Evolutionary conservation across 768 basidiomycete species (phyloP), one percentile per base, ranked within the genome.

Genomic region (Albatrellus ellisii): DNA sequence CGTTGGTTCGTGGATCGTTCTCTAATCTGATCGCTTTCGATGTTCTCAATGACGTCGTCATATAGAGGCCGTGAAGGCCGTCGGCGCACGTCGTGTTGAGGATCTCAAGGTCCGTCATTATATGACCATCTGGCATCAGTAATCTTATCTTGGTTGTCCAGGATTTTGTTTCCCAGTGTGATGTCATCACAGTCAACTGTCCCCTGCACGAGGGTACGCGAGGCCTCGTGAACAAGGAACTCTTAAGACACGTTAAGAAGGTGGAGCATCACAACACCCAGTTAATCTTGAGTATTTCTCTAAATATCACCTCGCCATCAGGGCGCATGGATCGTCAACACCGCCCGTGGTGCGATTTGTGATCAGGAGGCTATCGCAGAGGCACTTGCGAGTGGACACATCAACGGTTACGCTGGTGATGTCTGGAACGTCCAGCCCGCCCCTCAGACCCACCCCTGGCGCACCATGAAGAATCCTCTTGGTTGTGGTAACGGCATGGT

Each of bases 291-390:
- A 17, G 11, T n/a, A 9, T 24, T 5, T 22, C 14, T 2, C 15
- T 12, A 4, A 5, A 22, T 15, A n/a, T 24, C 6, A 2, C 21
- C 7, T 36, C 17, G 14, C 24, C 18, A n/a, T 18, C 29, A 33
- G 15, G 89, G 87, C 37, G 74, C 88, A 12, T 90, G 83, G 82
- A 75, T 92, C 53, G 80, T 94, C 56, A 94, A 94, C 73, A 89
- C 87, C 22, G 86, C 87, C 39, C 85, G 88, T 51, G 90, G 90
- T 33, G 90, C 90, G 31, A 89, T 94, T 54, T 88, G 84, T 57
- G 79, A 87, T 62, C 77, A 77, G 50, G 76, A 88, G 47, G 87
- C 76, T 32, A 79, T 92, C 45, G 77, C 79, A 4, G 76, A 58
- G 0, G 87, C 89, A 10, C 58, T 94, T 43, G 68, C 73, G 63